Conservation (phyloP, 2,329 filamentous ascomycete species). For the Ophiostoma novo-ulmi region DNA sequence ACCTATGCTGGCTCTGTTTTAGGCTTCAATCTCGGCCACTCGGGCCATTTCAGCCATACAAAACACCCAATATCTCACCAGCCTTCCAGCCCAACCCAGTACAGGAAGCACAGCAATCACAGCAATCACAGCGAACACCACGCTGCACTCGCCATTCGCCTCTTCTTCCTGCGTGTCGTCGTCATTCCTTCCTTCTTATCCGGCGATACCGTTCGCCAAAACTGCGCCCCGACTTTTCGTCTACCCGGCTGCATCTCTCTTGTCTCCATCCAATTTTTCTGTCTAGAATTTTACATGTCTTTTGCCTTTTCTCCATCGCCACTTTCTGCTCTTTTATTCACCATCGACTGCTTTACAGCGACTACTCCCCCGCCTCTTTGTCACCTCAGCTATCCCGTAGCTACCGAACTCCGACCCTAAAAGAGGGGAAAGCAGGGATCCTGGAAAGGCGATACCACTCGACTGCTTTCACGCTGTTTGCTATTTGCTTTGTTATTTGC, state of each 20-base stretch:
- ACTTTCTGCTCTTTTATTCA: background rate
- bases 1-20: background rate
- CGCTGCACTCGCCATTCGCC: background rate
- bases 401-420: slow-evolving; percentile 12
- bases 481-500: background rate
- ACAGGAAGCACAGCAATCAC: background rate
- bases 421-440: slow-evolving; percentile 16
- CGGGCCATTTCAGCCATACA: slow-evolving; percentile 1
- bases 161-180: slow-evolving; percentile 17
- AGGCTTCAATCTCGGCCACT: background rate
- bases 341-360: background rate
- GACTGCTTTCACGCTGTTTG: background rate
- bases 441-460: background rate
- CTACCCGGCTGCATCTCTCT: background rate
- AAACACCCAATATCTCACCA: background rate
- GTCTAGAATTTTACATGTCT: background rate
- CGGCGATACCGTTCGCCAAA: slow-evolving; percentile 17
- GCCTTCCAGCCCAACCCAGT: background rate
- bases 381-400: slow-evolving; percentile 1
- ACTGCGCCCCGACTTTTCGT: slow-evolving; percentile 5
- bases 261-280: background rate
- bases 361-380: background rate
- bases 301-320: background rate
- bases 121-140: too few relatives aligned
- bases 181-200: slow-evolving; percentile 20